Conservation (phyloP, 1,139 yeast species). For the Magnusiomyces fungicola region DNA sequence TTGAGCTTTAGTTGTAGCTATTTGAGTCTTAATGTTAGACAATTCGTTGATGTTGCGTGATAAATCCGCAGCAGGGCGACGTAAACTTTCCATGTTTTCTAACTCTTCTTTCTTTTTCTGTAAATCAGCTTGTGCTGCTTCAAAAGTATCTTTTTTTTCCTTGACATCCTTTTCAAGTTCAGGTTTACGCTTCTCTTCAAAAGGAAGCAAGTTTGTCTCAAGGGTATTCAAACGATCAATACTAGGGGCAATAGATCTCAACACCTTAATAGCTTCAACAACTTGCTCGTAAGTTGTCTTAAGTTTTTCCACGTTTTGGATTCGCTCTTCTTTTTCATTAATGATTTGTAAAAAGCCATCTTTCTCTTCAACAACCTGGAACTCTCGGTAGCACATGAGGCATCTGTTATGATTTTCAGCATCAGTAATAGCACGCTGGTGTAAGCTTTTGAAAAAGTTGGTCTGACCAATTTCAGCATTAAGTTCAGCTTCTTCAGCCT, state of each 20-base stretch:
- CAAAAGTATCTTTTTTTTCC: constrained; percentile 7
- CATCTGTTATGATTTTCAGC: constrained; percentile 2
- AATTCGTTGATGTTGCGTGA: constrained; percentile 22
- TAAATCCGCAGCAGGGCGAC: constrained; percentile 32
- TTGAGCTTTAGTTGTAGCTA: constrained; percentile 31
- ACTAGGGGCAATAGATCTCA: neutral
- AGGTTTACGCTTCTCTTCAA: neutral
- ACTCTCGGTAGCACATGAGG: constrained; percentile 4
- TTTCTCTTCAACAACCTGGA: neutral
- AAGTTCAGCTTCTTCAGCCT: constrained; percentile 5
- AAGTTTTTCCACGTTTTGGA: neutral
- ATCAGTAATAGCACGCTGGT: neutral
- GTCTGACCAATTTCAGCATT: neutral
- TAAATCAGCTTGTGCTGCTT: constrained; percentile 7
- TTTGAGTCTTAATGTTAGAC: constrained; percentile 17
- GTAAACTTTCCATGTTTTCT: constrained; percentile 30
- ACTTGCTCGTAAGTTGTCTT: neutral
- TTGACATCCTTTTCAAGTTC: neutral
- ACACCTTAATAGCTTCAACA: neutral
- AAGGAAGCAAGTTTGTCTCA: neutral
- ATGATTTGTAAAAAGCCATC: constrained; percentile 1
- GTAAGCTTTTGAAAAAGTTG: neutral
- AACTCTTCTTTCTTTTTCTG: constrained; percentile 15
- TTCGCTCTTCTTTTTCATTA: neutral
- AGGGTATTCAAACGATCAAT: neutral